Evolutionary conservation across 441 rosid genomes (phyloP).

Genomic region (Lepidium campestre): DNA sequence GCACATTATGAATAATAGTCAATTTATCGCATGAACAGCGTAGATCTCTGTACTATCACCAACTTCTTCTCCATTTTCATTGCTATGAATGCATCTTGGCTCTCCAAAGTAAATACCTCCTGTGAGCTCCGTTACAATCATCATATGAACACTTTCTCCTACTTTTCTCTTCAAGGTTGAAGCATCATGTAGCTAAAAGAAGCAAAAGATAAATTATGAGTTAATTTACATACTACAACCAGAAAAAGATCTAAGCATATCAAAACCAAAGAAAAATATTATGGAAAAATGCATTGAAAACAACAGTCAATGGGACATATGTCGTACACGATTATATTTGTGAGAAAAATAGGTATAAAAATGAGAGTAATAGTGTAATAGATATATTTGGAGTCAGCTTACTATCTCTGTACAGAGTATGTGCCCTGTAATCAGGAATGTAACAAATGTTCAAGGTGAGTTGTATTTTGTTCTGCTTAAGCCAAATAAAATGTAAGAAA

Average conservation of each 20-base stretch:
- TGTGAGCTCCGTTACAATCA: slow-evolving; percentile 98
- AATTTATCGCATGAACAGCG: slow-evolving; percentile 80
- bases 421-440: slow-evolving; percentile 49
- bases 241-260: too few relatives aligned
- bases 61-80: slow-evolving; percentile 68
- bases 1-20: too few relatives aligned
- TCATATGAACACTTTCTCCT: slow-evolving; percentile 88
- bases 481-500: slow-evolving; percentile 10
- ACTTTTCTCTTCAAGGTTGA: slow-evolving; percentile 89
- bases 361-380: neutral
- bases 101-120: slow-evolving; percentile 97
- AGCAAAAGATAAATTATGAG: too few relatives aligned
- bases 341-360: neutral
- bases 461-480: neutral
- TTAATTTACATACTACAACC: too few relatives aligned
- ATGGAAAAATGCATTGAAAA: too few relatives aligned
- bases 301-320: neutral
- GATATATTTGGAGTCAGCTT: slow-evolving; percentile 79
- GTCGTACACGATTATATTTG: neutral
- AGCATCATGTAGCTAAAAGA: too few relatives aligned
- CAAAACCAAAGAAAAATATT: too few relatives aligned
- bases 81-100: slow-evolving; percentile 68
- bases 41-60: slow-evolving; percentile 90
- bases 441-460: neutral
- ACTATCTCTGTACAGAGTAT: slow-evolving; percentile 95